Evolutionary conservation across 768 basidiomycete species (phyloP), one percentile per base, ranked within the genome.

Genomic region (Cystofilobasidium bisporidii): DNA sequence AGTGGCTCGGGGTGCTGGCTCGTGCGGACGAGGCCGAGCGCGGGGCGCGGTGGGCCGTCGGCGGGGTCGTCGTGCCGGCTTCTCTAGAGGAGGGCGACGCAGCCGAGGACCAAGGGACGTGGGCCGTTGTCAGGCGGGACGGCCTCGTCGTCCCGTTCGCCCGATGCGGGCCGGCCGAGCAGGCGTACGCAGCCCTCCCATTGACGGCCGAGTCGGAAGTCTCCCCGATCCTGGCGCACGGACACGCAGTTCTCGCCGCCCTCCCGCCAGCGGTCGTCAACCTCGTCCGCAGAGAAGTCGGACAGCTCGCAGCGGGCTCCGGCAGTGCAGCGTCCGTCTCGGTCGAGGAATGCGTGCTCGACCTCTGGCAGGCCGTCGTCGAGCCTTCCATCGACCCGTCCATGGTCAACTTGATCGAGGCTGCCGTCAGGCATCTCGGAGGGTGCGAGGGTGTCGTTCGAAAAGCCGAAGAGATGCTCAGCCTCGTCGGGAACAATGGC

Each of bases 1-100:
- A 97, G 72, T 98, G 94, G 93, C 88, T 97, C 74, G 91, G 93
- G 3, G 93, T 97, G 73, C 85, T 93, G 69, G 87, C 92, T 11
- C 83, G 89, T 65, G 92, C 90, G 73, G 84, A 88, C 63, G 90
- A 91, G 71, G 81, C 92, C n/a, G 93, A 96, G 77, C 86, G 72
- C 61, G 72, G 75, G 36, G 75, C 73, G 40, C 68, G 76, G 38
- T 77, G 76, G 76, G 74, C 73, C 1, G 28, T 78, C 32, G 32
- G 57, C 3, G 71, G 73, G 4, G 64, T 71, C 2, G 22, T 71
- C 5, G 32, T 72, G 30, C 71, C 73, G 4, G 61, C 68, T 0
- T 26, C 71, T 3, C n/a, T 65, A 36, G 50, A 71, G 30, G 63
- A 71, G 33, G 75, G 74, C 20, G 72, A 72, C 36, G 36, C 9